Conservation (phyloP, 108 stramenopile species). For the Discostella stelligeroides region DNA sequence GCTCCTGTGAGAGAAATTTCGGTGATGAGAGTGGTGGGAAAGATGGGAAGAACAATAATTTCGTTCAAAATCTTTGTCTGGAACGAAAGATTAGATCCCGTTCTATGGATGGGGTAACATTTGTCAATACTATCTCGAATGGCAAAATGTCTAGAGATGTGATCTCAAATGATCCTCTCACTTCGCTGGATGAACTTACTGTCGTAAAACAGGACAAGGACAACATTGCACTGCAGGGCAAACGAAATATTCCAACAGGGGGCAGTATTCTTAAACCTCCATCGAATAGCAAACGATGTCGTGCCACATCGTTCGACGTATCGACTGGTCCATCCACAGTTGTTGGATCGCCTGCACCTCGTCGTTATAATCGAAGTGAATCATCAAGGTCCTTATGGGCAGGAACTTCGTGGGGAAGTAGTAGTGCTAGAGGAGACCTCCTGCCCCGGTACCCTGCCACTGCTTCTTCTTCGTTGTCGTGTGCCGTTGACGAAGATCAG, state of each 20-base stretch:
- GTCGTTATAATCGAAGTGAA: constrained; percentile 6
- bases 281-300: constrained; percentile 39
- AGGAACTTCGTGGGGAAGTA: constrained; percentile 8
- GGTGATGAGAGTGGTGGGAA: neutral
- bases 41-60: neutral
- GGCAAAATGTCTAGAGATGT: neutral
- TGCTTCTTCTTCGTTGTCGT: no score
- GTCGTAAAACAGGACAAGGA: neutral
- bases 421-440: neutral
- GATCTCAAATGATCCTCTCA: neutral
- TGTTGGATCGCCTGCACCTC: neutral
- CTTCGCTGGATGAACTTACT: neutral
- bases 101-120: constrained; percentile 43
- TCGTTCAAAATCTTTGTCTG: neutral
- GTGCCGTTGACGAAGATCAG: constrained; percentile 27
- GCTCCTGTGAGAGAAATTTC: neutral
- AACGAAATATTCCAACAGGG: constrained; percentile 21
- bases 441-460: no score
- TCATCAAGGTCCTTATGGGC: constrained; percentile 10
- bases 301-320: constrained; percentile 46
- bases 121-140: neutral
- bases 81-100: constrained; percentile 27
- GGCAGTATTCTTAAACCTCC: constrained; percentile 41
- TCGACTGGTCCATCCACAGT: constrained; percentile 41
- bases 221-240: constrained; percentile 5